A percentile compares a stretch with the other conserved stretches of the same genome.
Evolutionary conservation across 2,329 filamentous ascomycete genomes (phyloP).

Genomic region (Fusarium sp.): DNA sequence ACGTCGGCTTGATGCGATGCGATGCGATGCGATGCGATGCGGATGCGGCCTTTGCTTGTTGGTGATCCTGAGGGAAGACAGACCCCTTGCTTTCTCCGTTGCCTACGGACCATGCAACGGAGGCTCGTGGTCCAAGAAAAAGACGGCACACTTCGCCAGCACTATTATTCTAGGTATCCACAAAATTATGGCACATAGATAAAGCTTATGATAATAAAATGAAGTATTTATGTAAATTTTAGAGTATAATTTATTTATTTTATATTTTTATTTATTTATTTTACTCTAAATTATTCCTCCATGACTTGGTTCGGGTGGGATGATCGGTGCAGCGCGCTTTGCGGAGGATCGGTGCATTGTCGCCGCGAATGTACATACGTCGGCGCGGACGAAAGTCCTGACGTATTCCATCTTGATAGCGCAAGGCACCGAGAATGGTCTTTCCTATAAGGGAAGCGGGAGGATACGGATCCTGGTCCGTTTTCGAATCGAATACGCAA

Average conservation of each 20-base stretch:
- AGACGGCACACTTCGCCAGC: no score
- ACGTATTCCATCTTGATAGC: constrained; percentile 33
- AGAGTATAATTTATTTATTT: no score
- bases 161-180: no score
- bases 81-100: neutral
- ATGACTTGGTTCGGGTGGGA: no score
- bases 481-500: constrained; percentile 32
- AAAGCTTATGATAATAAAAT: no score
- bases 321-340: neutral
- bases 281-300: no score
- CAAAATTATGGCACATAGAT: no score
- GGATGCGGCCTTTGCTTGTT: neutral
- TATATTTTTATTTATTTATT: no score
- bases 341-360: neutral
- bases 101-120: neutral
- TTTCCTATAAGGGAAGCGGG: neutral
- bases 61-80: neutral
- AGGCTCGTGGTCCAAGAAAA: no score
- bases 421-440: constrained; percentile 25
- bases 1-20: neutral
- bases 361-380: neutral
- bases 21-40: neutral
- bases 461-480: constrained; percentile 13
- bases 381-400: constrained; percentile 12
- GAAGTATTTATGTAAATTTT: no score